Conservation (phyloP, 192 early-diverging fungal genomes). For the Lobosporangium transversale region DNA sequence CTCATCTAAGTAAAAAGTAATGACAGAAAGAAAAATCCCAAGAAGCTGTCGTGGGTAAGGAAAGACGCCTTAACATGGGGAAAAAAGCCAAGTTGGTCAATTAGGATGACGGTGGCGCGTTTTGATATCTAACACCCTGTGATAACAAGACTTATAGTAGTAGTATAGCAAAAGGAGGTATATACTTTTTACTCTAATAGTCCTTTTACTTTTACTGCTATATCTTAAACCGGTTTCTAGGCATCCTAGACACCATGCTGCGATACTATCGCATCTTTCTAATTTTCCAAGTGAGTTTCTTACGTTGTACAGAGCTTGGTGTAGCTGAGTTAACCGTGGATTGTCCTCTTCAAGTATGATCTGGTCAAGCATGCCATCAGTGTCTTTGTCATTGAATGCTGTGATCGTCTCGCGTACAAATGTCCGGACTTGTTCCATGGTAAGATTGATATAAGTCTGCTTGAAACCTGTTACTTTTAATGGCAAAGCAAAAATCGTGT, state of each 20-base stretch:
- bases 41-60: background rate
- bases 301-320: slow-evolving; percentile 28
- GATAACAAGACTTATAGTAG: too few relatives aligned
- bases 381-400: slow-evolving; percentile 17
- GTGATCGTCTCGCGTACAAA: slow-evolving; percentile 12
- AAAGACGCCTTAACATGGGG: too few relatives aligned
- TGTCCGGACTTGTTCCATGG: slow-evolving; percentile 19
- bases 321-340: slow-evolving; percentile 4
- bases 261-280: too few relatives aligned
- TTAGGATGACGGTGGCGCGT: background rate
- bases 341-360: slow-evolving; percentile 20
- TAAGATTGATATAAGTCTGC: background rate
- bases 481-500: background rate
- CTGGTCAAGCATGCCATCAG: slow-evolving; percentile 17
- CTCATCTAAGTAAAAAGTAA: slow-evolving; percentile 20
- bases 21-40: background rate
- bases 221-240: too few relatives aligned
- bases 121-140: background rate
- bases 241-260: too few relatives aligned
- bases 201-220: too few relatives aligned
- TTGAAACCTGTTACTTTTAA: background rate
- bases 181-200: too few relatives aligned
- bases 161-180: too few relatives aligned
- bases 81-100: too few relatives aligned
- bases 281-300: too few relatives aligned